Base-by-base conservation (phyloP, 495 filamentous ascomycete species). In the Daldinia vernicosa region DNA sequence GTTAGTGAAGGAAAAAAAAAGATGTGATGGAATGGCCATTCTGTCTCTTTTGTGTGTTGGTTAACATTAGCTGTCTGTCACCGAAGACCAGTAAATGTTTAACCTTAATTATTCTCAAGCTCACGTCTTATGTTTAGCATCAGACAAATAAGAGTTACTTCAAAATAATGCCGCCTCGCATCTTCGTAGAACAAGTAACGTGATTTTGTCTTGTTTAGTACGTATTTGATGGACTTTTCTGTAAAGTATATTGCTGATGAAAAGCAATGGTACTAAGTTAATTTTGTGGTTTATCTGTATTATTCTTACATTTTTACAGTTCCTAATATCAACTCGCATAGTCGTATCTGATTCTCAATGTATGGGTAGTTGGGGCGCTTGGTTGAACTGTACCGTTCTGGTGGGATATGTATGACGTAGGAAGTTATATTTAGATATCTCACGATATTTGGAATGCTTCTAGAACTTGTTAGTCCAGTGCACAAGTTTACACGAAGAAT, bases 31-130 rank as follows among this genome's bases (percentile, higher is more conserved):
- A 65, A 53, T 60, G 52, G 69, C 60, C 55, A 72, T 67, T 71
- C 40, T 60, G 33, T 68, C 65, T 72, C 65, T 63, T 72, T 67
- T 72, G 65, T 68, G 60, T 68, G 65, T 60, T 19, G 47, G 55
- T 60, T 28, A 50, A 15, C 39, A 53, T n/a, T n/a, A 39, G 30
- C 28, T 47, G 45, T 54, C 47, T 39, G 55, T 32, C 53, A 28
- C 35, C 5, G 12, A 54, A 47, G 63, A 43, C 43, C 15, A 45
- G 37, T 51, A 47, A 35, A 63, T 55, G 63, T n/a, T 14, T 60
- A 19, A 22, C 47, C 54, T 60, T 66, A 70, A 61, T 67, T 72
- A 39, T 53, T 62, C 14, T 55, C n/a, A 24, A 47, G 43, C 27
- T 54, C 33, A 30, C 50, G 52, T 60, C 60, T 28, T 55, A 26